Conservation (phyloP, 208 protist species). For the Leishmania martiniquensis region DNA sequence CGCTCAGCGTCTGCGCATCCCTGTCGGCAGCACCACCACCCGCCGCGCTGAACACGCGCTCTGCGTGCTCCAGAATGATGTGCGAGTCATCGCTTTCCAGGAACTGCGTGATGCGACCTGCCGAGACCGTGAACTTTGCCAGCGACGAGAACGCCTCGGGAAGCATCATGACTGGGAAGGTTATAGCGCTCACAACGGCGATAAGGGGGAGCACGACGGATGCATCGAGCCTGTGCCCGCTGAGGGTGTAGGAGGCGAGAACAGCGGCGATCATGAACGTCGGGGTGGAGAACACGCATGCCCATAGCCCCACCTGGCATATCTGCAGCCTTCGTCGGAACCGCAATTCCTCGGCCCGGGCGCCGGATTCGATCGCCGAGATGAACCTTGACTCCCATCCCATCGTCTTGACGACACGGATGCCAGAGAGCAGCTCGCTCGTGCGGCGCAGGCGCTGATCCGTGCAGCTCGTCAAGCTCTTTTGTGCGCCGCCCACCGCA, state of each 20-base stretch:
- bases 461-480: conserved; percentile 70
- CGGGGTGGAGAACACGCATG: conserved; percentile 45
- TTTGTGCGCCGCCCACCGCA: conserved; percentile 25
- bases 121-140: conserved; percentile 74
- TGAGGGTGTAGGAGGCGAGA: conserved; percentile 40
- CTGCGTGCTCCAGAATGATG: conserved; percentile 16
- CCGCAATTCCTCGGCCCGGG: conserved; percentile 48
- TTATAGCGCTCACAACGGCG: conserved; percentile 29
- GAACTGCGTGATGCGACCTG: conserved; percentile 62
- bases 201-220: conserved; percentile 59
- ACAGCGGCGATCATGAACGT: conserved; percentile 53
- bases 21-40: neutral
- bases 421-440: conserved; percentile 93
- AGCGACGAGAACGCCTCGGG: conserved; percentile 65
- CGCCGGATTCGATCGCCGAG: conserved; percentile 41
- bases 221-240: conserved; percentile 62
- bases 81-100: conserved; percentile 52
- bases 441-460: conserved; percentile 86
- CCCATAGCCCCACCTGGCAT: conserved; percentile 23
- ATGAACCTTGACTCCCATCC: conserved; percentile 87
- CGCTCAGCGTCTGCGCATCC: neutral
- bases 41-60: neutral
- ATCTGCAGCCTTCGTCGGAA: conserved; percentile 43
- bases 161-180: conserved; percentile 74
- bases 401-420: conserved; percentile 95